A percentile compares a stretch with the other conserved stretches of the same genome.
Evolutionary conservation across 257 asterid genomes (phyloP).

Genomic region (Leptodermis oblonga): DNA sequence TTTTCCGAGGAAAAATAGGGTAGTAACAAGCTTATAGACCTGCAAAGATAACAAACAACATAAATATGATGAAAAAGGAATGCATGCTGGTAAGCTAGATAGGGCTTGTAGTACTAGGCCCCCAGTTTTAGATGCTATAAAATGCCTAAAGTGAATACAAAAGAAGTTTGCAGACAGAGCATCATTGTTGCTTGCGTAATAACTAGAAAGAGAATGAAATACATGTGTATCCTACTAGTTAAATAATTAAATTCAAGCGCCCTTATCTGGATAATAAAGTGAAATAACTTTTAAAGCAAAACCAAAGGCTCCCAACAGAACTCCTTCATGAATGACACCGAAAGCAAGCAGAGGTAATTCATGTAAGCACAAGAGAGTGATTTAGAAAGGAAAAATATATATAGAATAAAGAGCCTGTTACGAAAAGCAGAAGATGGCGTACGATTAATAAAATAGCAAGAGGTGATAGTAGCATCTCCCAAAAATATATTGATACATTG

Average conservation of each 20-base stretch:
- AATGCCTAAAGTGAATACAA: too few relatives aligned
- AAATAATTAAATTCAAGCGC: neutral
- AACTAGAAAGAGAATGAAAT: neutral
- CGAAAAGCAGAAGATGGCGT: neutral
- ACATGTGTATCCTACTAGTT: neutral
- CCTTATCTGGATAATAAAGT: neutral
- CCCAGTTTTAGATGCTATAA: neutral
- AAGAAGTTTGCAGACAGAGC: neutral
- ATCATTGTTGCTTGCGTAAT: too few relatives aligned
- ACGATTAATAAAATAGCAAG: neutral
- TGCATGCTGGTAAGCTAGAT: neutral
- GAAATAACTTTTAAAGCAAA: neutral
- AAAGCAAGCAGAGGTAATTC: neutral
- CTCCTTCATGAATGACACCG: neutral
- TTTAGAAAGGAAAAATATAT: neutral
- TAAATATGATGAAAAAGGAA: neutral
- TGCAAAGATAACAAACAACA: conserved; percentile 24
- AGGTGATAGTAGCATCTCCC: neutral
- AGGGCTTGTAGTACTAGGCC: neutral
- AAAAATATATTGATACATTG: neutral
- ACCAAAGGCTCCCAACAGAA: neutral
- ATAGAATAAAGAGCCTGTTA: neutral
- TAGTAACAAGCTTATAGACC: conserved; percentile 80
- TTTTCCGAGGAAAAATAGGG: conserved; percentile 78
- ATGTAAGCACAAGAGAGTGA: neutral